Evolutionary conservation across 352 stramenopile species (phyloP), one percentile per base, ranked within the genome.

Genomic region (Phytophthora palmivora): DNA sequence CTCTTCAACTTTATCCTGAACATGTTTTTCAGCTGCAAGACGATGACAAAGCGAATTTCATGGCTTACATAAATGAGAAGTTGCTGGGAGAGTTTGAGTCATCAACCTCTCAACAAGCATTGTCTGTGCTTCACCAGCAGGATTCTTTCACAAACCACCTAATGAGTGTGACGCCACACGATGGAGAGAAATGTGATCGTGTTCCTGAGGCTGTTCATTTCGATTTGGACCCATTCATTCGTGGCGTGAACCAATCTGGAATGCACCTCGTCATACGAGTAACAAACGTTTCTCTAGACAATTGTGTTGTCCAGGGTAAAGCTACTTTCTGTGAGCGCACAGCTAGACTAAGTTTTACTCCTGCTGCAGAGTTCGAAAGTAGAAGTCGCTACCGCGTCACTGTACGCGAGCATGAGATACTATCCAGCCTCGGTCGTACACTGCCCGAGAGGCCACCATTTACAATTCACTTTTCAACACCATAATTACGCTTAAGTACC

Each of bases 221-320:
- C 14, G 52, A 66, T 19, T 28, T 76, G 19, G 57, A 70, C 22
- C 39, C 65, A 18, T 64, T 64, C 21, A 57, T 73, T 22, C 39
- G 59, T 38, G 67, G 63, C 4, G 42, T 76, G 10, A 70, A 59
- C 3, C 48, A 26, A 32, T 50, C 58, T 2, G 63, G 52, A 8
- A 62, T 63, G 37, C 53, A 65, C 24, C 67, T 72, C 26, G 63
- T 71, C 28, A 41, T 76, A 38, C 61, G 54, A 26, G 63, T 73
- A 3, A 18, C 51, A 10, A 76, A 76, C n/a, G 22, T 70, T 9
- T 70, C 67, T 19, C 34, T 63, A 16, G 54, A 67, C 16, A 59
- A 18, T 26, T 70, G 48, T 30, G 41, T 22, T 24, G 58, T 76
- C 0, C 68, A 73, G 16, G 68, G 68, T 15, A 67, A 58, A 48